Evolutionary conservation across 495 filamentous ascomycete species (phyloP), one percentile per base, ranked within the genome.

Genomic region (Penicillium chermesinum): DNA sequence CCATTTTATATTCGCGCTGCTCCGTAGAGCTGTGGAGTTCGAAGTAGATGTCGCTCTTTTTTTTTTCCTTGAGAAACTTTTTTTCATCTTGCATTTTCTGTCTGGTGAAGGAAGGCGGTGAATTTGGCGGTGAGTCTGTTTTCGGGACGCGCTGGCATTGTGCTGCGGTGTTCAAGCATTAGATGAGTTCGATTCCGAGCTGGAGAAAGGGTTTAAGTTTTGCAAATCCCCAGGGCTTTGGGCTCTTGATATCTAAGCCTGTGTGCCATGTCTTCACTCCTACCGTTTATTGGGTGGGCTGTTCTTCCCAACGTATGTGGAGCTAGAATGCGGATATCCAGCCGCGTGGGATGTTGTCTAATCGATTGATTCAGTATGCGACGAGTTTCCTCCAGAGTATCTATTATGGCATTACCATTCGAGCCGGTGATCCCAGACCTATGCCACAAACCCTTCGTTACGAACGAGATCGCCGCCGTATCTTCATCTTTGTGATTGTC

Each of bases 401-500:
- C 53, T 95, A 88, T 72, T 98, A 96, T 74, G 73, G 84, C 60
- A 73, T 97, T 52, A 87, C 88, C 14, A 91, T 95, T 57, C 91
- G 93, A 54, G 93, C 89, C 20, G 93, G 93, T 53, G 86, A 94
- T 50, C 86, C 83, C 16, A 83, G 81, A 35, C 93, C 93, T 1
- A 71, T 76, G 30, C 89, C 87, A 0, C 85, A 86, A 47, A 80
- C 81, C 1, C 77, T 83, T 0, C 78, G 80, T 55, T 88, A 77
- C 58, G 70, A 73, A 49, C 77, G 79, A 14, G 86, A 95, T 66
- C 83, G 88, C 34, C 86, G 83, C 19, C 80, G 81, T 56, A 90
- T 95, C 63, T 84, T 91, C 64, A 85, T 90, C 63, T 64, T 80
- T 42, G 87, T 97, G 53, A 85, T 96, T 14, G 65, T 82, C 33